Conservation (phyloP, 139 green algal species). For the Micromonas pusilla region DNA sequence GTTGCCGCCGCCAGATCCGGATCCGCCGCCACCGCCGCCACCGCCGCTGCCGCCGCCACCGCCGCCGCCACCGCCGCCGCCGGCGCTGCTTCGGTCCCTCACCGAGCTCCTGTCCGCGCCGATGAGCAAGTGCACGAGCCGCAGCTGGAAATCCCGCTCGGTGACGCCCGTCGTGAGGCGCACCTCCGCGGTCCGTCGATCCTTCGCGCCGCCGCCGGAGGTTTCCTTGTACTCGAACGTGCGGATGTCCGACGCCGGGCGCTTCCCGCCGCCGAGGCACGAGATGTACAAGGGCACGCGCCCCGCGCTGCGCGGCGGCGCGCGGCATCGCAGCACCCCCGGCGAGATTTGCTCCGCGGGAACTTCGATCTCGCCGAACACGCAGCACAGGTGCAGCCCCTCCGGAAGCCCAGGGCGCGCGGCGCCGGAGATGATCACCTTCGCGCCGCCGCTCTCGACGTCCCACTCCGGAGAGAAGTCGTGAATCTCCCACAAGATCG, state of each 20-base stretch:
- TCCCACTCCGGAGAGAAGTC: slow-evolving; percentile 23
- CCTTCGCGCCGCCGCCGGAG: background rate
- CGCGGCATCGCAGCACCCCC: slow-evolving; percentile 28
- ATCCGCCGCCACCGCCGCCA: no score
- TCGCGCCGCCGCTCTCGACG: background rate
- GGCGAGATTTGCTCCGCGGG: slow-evolving; percentile 10
- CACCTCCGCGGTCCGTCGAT: background rate
- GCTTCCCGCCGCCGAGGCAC: background rate
- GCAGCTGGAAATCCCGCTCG: slow-evolving; percentile 7
- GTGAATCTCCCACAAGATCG: background rate
- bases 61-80: background rate
- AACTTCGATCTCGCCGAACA: slow-evolving; percentile 29
- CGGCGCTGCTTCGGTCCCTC: background rate
- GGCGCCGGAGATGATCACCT: slow-evolving; percentile 7
- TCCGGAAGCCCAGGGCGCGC: background rate
- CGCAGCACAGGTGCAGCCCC: background rate
- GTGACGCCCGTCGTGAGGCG: background rate
- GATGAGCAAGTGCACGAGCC: slow-evolving; percentile 9
- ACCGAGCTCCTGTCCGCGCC: background rate
- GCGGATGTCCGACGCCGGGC: background rate
- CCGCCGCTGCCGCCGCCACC: no score
- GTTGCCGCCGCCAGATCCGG: no score
- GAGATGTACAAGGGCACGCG: slow-evolving; percentile 18
- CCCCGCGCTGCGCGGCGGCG: slow-evolving; percentile 23
- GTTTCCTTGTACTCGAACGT: slow-evolving; percentile 13